These are phyloP conservation scores for Verticillium klebahnii DNA, from an alignment of 2,329 filamentous ascomycete species.

Conservation along the genomic window DNA sequence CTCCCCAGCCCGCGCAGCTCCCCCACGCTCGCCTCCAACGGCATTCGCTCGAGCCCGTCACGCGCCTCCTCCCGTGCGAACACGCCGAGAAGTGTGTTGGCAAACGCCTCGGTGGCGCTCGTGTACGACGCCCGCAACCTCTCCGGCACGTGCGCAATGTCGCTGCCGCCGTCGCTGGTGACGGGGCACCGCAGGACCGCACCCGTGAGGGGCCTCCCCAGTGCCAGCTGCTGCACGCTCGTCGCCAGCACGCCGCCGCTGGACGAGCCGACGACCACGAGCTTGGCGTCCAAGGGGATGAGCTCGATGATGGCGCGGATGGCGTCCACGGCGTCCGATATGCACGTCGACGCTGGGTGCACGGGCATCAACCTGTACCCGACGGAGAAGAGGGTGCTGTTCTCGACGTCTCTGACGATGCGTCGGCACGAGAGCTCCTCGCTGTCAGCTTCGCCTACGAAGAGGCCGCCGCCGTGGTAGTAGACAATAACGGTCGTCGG, in stretches of 20 bases:
- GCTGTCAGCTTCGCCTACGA: slow-evolving; percentile 42
- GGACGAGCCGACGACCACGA: slow-evolving; percentile 39
- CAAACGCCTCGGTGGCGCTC: slow-evolving; percentile 31
- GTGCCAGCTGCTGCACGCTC: slow-evolving; percentile 30
- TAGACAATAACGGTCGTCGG: slow-evolving; percentile 32
- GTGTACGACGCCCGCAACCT: slow-evolving; percentile 31
- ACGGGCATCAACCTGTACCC: slow-evolving; percentile 41
- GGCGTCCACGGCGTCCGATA: slow-evolving; percentile 35
- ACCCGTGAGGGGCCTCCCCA: slow-evolving; percentile 26
- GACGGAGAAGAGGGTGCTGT: slow-evolving; percentile 35
- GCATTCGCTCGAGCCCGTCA: slow-evolving; percentile 34
- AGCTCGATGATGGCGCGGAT: slow-evolving; percentile 21
- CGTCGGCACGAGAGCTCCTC: slow-evolving; percentile 43
- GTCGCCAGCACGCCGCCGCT: slow-evolving; percentile 44
- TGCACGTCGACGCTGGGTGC: slow-evolving; percentile 30
- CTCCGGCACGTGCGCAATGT: slow-evolving; percentile 29
- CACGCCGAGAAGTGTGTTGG: slow-evolving; percentile 25
- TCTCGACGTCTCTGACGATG: slow-evolving; percentile 26
- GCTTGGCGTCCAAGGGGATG: slow-evolving; percentile 8
- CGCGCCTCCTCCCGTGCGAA: slow-evolving; percentile 29
- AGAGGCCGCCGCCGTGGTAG: slow-evolving; percentile 43
- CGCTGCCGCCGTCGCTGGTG: slow-evolving; percentile 37
- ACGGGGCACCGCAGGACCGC: slow-evolving; percentile 44
- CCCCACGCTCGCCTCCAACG: slow-evolving; percentile 29
- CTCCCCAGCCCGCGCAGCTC: slow-evolving; percentile 28